These are phyloP conservation scores for Dactylellina haptotyla DNA, from an alignment of 2,329 filamentous ascomycete species.

Conservation along the genomic window DNA sequence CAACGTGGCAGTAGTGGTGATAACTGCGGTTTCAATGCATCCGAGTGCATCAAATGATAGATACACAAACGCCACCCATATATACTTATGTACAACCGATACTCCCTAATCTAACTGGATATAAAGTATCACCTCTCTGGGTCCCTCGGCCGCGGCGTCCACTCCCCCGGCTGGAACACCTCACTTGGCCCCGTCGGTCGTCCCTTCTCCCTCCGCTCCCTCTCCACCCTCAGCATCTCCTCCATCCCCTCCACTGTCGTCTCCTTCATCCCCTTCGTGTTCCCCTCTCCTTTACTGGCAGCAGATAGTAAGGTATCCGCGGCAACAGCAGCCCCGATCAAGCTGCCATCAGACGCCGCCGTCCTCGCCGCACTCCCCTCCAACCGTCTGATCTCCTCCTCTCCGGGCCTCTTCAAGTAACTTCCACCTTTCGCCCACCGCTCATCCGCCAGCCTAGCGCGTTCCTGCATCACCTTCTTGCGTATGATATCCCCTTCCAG, in stretches of 20 bases:
- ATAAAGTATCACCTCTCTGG: conserved; percentile 2
- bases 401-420: conserved; percentile 59
- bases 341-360: conserved; percentile 23
- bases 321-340: background rate
- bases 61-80: too few relatives aligned
- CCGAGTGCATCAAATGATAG: too few relatives aligned
- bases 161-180: conserved; percentile 39
- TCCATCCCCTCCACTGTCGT: conserved; percentile 48
- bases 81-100: too few relatives aligned
- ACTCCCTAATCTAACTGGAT: too few relatives aligned
- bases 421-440: conserved; percentile 72
- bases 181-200: conserved; percentile 37
- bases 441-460: conserved; percentile 72
- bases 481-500: conserved; percentile 68
- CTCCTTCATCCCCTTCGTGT: conserved; percentile 3
- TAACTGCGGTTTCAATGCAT: too few relatives aligned
- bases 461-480: conserved; percentile 65
- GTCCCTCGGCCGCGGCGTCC: conserved; percentile 16
- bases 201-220: conserved; percentile 42
- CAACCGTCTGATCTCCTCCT: conserved; percentile 24
- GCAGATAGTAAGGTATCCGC: background rate
- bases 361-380: conserved; percentile 17
- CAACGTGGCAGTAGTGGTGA: too few relatives aligned
- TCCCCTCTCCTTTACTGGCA: background rate
- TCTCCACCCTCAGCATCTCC: conserved; percentile 37